Evolutionary conservation across 768 basidiomycete genomes (phyloP).

Genomic region (Lactarius tabidus): DNA sequence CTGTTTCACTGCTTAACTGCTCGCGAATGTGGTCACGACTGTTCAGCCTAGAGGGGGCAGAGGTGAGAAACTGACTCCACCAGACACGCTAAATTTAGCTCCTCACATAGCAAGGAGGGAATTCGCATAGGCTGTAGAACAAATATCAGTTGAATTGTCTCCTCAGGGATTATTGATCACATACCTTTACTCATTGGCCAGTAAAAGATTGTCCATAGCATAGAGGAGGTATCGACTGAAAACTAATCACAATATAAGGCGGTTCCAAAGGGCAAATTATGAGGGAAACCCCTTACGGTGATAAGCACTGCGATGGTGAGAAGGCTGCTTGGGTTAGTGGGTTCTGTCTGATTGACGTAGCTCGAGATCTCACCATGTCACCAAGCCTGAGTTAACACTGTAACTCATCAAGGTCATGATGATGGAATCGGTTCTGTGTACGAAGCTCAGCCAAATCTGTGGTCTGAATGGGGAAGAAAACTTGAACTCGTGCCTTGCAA

Average conservation of each 20-base stretch:
- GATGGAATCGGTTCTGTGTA: slow-evolving; percentile 29
- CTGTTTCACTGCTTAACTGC: neutral
- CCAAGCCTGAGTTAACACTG: slow-evolving; percentile 30
- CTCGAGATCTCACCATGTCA: slow-evolving; percentile 27
- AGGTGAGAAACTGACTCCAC: neutral
- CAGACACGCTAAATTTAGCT: slow-evolving; percentile 6
- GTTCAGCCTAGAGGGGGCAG: slow-evolving; percentile 14
- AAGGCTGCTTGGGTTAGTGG: slow-evolving; percentile 18
- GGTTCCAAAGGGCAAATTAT: neutral
- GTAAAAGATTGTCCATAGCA: slow-evolving; percentile 46
- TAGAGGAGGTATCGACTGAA: slow-evolving; percentile 39
- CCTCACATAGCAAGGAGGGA: slow-evolving; percentile 48
- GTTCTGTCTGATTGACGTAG: too few relatives aligned
- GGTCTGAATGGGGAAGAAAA: neutral
- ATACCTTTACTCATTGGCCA: slow-evolving; percentile 51
- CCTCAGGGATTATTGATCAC: slow-evolving; percentile 18
- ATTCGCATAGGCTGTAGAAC: slow-evolving; percentile 45
- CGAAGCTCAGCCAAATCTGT: neutral
- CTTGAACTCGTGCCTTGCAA: slow-evolving; percentile 36
- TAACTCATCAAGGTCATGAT: slow-evolving; percentile 30
- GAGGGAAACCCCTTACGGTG: slow-evolving; percentile 10
- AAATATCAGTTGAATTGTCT: neutral
- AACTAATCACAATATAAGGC: slow-evolving; percentile 17
- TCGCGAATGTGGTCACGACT: slow-evolving; percentile 4
- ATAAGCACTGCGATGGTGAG: slow-evolving; percentile 25